Evolutionary conservation across 345 rosid genomes (phyloP).

Genomic region (Bretschneidera sinensis): DNA sequence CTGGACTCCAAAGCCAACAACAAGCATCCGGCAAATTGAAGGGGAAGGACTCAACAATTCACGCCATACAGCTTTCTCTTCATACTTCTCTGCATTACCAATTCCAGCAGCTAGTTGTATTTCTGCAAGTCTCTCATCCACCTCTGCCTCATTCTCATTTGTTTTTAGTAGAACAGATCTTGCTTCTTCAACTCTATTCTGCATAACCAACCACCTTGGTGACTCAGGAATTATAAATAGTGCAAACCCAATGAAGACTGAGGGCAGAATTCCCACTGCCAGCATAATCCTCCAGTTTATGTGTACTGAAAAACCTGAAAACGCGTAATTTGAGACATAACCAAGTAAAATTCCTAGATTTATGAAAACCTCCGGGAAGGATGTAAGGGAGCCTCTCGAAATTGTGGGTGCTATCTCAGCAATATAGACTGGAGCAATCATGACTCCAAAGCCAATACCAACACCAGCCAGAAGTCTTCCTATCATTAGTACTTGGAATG

Average conservation of each 20-base stretch:
- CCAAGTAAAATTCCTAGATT: slow-evolving; percentile 86
- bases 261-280: slow-evolving; percentile 84
- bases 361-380: slow-evolving; percentile 83
- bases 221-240: slow-evolving; percentile 87
- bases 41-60: slow-evolving; percentile 76
- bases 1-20: slow-evolving; percentile 79
- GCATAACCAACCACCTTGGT: slow-evolving; percentile 86
- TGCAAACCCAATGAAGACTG: slow-evolving; percentile 66
- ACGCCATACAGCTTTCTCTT: slow-evolving; percentile 71
- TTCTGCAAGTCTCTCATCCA: slow-evolving; percentile 73
- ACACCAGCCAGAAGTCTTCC: slow-evolving; percentile 78
- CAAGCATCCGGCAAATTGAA: slow-evolving; percentile 54
- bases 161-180: slow-evolving; percentile 69
- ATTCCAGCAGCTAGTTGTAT: slow-evolving; percentile 64
- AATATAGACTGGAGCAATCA: slow-evolving; percentile 86
- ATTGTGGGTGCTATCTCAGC: slow-evolving; percentile 78
- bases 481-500: slow-evolving; percentile 61
- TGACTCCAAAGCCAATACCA: slow-evolving; percentile 86
- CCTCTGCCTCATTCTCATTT: slow-evolving; percentile 62
- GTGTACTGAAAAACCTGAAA: slow-evolving; percentile 62
- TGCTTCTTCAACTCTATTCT: slow-evolving; percentile 68
- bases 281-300: slow-evolving; percentile 89
- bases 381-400: slow-evolving; percentile 69
- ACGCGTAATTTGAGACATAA: slow-evolving; percentile 81
- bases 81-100: slow-evolving; percentile 28